Evolutionary conservation across 257 asterid species (phyloP), one percentile per base, ranked within the genome.

Genomic region (Verbena officinalis): DNA sequence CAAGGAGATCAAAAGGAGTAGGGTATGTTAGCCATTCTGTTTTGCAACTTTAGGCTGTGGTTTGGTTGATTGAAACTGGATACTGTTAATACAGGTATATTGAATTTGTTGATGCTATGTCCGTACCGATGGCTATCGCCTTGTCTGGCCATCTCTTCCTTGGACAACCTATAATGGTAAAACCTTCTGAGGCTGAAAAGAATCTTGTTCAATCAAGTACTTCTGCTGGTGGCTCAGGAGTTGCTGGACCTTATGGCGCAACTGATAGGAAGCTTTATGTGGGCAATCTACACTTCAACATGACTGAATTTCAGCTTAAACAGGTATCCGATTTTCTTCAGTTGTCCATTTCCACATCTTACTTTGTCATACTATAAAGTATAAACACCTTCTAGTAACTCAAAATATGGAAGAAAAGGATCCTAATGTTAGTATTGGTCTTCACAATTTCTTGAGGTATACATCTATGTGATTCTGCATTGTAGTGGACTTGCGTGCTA

Each of bases 121-220:
- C 96, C 55, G 99, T 94, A 43, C 99, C 99, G 7, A 86, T 90
- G 96, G 99, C 99, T 31, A 94, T 94, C 57, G 99, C 99, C 63
- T 65, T 90, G 38, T 86, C 96, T 42, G 99, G 99, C 14, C 97
- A 87, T 70, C 86, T 75, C 16, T 90, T 90, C 60, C 91, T 88
- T 75, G 97, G 99, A 40, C 97, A 94, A 77, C 96, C 99, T 67
- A 90, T 94, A 40, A 94, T 94, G 99, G 97, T 90, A 17, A 94
- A 94, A 72, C 99, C 99, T 59, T 94, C 99, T 1, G 99, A 94
- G 78, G 99, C 99, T 33, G 99, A 90, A 80, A 94, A 94, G 86
- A 94, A 94, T 75, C 99, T 94, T 73, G 99, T 94, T 69, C 97
- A 86, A 34, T 86, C 99, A 52, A 90, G 81, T 59, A 71, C 99